Percentiles rank a stretch among this genome's conserved stretches.
phyloP scores from a whole-genome alignment of 345 rosid species.

The Hibiscus tridactylites region DNA sequence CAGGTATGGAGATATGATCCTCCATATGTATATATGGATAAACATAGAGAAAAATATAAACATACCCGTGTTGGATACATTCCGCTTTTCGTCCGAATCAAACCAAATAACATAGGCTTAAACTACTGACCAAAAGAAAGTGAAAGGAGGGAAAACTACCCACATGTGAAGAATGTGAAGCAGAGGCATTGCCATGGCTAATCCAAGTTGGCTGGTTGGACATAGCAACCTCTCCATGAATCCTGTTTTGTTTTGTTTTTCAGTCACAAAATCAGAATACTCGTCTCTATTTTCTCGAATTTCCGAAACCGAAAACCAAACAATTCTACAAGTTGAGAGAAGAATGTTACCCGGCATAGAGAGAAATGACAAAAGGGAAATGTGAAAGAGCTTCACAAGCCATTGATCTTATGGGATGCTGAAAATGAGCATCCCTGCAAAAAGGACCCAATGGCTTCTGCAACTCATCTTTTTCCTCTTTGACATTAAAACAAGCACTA shows the following conservation, averaged over 20 bases:
- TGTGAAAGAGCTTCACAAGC: constrained; percentile 70
- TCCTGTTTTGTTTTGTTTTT: constrained; percentile 24
- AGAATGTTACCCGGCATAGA: constrained; percentile 58
- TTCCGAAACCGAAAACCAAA: not conserved
- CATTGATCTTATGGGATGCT: constrained; percentile 37
- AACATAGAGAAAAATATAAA: too few relatives aligned
- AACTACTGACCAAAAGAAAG: not conserved
- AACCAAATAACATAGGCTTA: too few relatives aligned
- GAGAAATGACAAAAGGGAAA: constrained; percentile 50
- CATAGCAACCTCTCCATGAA: constrained; percentile 74
- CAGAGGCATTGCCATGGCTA: constrained; percentile 17
- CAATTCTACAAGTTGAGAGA: not conserved
- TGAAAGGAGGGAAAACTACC: constrained; percentile 6
- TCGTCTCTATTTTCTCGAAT: not conserved
- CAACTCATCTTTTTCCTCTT: constrained; percentile 25
- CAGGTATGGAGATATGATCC: too few relatives aligned
- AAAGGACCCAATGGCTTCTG: constrained; percentile 13
- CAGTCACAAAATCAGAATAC: constrained; percentile 2
- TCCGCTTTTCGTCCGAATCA: too few relatives aligned
- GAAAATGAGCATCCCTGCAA: constrained; percentile 50
- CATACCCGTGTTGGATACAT: not conserved
- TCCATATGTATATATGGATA: too few relatives aligned
- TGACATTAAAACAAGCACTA: constrained; percentile 30
- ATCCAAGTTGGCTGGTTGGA: constrained; percentile 59
- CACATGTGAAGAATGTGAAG: constrained; percentile 31